Percentiles rank a stretch among this genome's conserved stretches.
Conservation (phyloP, 1,139 yeast species). For the Magnusiomyces tetraspermus region DNA sequence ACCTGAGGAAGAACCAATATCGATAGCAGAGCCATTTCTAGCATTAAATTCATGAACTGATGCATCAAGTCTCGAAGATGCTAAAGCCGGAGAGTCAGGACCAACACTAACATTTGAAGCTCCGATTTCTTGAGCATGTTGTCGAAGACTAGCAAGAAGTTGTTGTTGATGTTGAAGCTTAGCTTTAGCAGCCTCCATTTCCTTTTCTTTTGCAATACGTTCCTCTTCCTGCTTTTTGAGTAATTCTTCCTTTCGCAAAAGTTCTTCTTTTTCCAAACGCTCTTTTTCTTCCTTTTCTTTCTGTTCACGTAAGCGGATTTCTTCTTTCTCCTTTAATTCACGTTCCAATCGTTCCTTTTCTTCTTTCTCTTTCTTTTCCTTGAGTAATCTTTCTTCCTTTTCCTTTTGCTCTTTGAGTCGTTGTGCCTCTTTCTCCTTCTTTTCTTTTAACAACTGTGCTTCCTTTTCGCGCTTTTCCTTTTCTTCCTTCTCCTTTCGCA, state of each 20-base stretch:
- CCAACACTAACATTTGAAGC: conserved; percentile 8
- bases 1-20: conserved; percentile 5
- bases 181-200: conserved; percentile 5
- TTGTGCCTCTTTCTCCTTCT: conserved; percentile 27
- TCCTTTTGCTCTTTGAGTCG: conserved; percentile 16
- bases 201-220: conserved; percentile 10
- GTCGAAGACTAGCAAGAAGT: conserved; percentile 16
- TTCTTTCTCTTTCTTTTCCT: conserved; percentile 11
- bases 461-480: conserved; percentile 37
- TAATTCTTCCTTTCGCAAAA: conserved; percentile 11
- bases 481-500: conserved; percentile 34
- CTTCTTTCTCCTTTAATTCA: conserved; percentile 11
- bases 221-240: conserved; percentile 12
- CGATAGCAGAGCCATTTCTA: conserved; percentile 4
- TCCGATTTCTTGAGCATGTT: conserved; percentile 15
- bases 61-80: background rate
- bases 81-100: conserved; percentile 5
- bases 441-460: conserved; percentile 33
- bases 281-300: conserved; percentile 16
- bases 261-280: conserved; percentile 11
- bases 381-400: conserved; percentile 14
- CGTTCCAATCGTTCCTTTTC: conserved; percentile 16
- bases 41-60: conserved; percentile 9
- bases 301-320: background rate
- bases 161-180: conserved; percentile 19